These are phyloP conservation scores for Chrysoporthe cubensis DNA, from an alignment of 2,329 filamentous ascomycete species.

Conservation along the genomic window DNA sequence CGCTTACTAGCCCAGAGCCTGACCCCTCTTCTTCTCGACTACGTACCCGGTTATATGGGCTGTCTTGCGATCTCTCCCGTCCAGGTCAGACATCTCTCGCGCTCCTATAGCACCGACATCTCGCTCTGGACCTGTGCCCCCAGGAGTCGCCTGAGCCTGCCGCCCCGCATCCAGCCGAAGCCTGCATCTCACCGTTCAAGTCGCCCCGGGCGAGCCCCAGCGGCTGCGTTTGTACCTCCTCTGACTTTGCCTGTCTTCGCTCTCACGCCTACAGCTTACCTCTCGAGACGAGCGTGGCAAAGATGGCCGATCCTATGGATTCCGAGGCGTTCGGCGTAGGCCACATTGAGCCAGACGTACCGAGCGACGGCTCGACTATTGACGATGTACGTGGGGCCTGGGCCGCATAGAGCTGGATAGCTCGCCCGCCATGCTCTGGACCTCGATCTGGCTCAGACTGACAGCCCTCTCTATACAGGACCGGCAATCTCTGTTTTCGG, in stretches of 20 bases:
- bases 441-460: neutral
- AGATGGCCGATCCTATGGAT: conserved; percentile 11
- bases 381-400: conserved; percentile 25
- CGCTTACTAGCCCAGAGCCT: conserved; percentile 13
- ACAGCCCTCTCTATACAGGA: conserved; percentile 13
- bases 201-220: neutral
- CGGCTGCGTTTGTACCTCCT: neutral
- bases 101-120: neutral
- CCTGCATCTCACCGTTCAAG: neutral
- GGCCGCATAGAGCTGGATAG: neutral
- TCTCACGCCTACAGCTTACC: neutral
- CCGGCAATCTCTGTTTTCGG: conserved; percentile 27
- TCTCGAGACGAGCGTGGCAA: neutral
- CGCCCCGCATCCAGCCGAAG: neutral
- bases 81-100: neutral
- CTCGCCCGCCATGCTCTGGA: neutral
- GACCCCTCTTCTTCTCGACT: conserved; percentile 18
- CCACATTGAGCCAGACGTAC: conserved; percentile 26
- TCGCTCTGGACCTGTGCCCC: neutral
- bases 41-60: conserved; percentile 16
- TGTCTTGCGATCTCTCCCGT: neutral
- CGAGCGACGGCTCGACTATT: conserved; percentile 24
- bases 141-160: neutral
- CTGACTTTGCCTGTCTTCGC: neutral
- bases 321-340: conserved; percentile 19